Base-by-base conservation (phyloP, 2,329 filamentous ascomycete species). In the Cylindrodendrum hubeiense region DNA sequence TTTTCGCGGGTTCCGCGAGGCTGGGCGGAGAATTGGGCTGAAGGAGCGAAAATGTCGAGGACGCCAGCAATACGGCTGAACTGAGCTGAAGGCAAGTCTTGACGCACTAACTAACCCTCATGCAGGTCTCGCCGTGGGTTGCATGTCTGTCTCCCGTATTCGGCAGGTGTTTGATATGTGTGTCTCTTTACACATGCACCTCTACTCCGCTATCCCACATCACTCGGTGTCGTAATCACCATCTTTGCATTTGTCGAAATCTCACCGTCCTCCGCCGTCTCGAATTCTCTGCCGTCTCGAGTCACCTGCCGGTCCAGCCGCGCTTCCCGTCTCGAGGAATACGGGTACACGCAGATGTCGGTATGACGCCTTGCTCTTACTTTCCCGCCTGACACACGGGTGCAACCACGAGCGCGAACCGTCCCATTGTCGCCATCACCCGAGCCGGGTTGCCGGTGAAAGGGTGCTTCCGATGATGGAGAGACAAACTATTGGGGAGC, bases 81-180 rank as follows among this genome's bases (percentile, higher is more conserved):
- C 17, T 13, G 37, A 9, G 59, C 44, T 39, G 21, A 56, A 34
- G 46, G 60, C 53, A 63, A 46, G 60, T 57, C 22, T 47, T 52
- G 53, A 63, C 46, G 53, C 53, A 19, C 26, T 6, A 24, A 44
- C 30, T 37, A 28, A n/a, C 39, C 41, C 33, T 46, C 39, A 58
- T 53, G 30, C 60, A 57, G 53, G 39, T 63, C 60, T 57, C 39
- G 39, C 39, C 37, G 43, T 41, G 39, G 39, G 30, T 28, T 53
- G 22, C 39, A 15, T 57, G 15, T 39, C 52, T 47, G 19, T 24
- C 28, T 43, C 46, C 39, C 52, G 24, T 34, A 62, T 62, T 57
- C 24, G 41, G 34, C 30, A 22, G 30, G 54, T 24, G 44, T 21
- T 47, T 8, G 53, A 22, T 41, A 22, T 19, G 13, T 13, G 37